A percentile compares a stretch with the other conserved stretches of the same genome.
phyloP scores from a whole-genome alignment of 768 basidiomycete genomes.

The Udeniomyces megalosporus region DNA sequence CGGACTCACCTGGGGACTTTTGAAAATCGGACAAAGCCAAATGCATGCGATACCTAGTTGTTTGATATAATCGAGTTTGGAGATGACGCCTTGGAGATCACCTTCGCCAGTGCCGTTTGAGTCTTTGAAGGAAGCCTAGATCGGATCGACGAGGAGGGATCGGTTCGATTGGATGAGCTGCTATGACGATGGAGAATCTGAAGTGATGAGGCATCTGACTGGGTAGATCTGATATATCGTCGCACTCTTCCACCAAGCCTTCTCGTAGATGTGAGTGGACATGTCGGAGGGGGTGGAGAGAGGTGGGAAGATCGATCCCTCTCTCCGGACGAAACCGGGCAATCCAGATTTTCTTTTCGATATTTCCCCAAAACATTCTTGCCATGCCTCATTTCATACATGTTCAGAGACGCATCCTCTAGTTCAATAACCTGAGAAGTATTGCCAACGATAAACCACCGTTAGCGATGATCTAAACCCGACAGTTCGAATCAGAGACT shows the following conservation, averaged over 20 bases:
- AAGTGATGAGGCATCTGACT: neutral
- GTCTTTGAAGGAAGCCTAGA: constrained; percentile 44
- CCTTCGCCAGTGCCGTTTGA: constrained; percentile 56
- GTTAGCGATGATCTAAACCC: too few relatives aligned
- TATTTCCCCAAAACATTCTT: too few relatives aligned
- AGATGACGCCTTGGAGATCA: constrained; percentile 49
- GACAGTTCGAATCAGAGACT: neutral
- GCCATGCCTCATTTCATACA: too few relatives aligned
- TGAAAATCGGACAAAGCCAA: constrained; percentile 59
- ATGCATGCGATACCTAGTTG: constrained; percentile 50
- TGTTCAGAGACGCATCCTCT: too few relatives aligned
- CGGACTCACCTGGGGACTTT: too few relatives aligned
- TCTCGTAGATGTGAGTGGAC: neutral
- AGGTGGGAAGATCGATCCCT: too few relatives aligned
- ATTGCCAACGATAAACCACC: too few relatives aligned
- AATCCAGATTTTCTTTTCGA: too few relatives aligned
- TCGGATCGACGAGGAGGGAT: neutral
- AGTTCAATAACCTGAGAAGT: too few relatives aligned
- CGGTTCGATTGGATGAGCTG: neutral
- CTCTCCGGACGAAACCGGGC: too few relatives aligned
- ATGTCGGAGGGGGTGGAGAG: neutral
- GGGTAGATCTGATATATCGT: constrained; percentile 27
- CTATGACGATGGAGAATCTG: too few relatives aligned
- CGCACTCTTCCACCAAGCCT: neutral
- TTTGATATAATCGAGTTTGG: constrained; percentile 52